Base-by-base conservation (phyloP, 139 green algal species). In the Protoeuglena noctilucae region DNA sequence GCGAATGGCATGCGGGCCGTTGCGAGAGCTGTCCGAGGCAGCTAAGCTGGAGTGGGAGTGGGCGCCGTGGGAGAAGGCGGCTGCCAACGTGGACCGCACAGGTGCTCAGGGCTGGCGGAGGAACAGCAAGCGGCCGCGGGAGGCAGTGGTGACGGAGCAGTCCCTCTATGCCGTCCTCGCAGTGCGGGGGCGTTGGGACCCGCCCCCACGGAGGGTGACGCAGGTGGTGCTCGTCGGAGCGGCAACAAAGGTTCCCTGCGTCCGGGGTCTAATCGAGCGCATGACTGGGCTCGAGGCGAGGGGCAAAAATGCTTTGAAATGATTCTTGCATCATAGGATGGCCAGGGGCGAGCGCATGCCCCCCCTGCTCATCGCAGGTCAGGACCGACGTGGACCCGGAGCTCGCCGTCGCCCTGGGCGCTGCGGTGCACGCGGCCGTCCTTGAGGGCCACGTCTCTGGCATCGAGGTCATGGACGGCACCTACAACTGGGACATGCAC, bases 381-480 rank as follows among this genome's bases (percentile, higher is more conserved):
- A n/a, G n/a, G n/a, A n/a, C n/a, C n/a, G n/a, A n/a, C 23, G 49
- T 55, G 4, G 29, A 55, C 23, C 49, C 49, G 21, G 49, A 55
- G 17, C 14, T 22, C 21, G 49, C 29, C 5, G 49, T 55, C 5
- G 49, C 49, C 21, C 49, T 55, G 5, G 49, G 49, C 4, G 49
- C 49, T 4, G 49, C 49, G 23, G 49, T 55, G 24, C 49, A 55
- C 24, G 49, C 21, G 21, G 49, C 9, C 12, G 34, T 43, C 9
- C 34, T 55, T 16, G 49, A 29, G 24, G 49, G 49, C 5, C 21
- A 55, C 24, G 23, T 55, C 49, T 41, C 24, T 29, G 49, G n/a
- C 21, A 30, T 55, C 21, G 49, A 41, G 23, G 24, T 55, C 21
- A 28, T 55, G 23, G 49, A 55, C 49, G 49, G 28, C 49, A 40